These are phyloP conservation scores for Urochloa ruziziensis DNA, from an alignment of 176 grass and related monocot species.

Conservation along the genomic window DNA sequence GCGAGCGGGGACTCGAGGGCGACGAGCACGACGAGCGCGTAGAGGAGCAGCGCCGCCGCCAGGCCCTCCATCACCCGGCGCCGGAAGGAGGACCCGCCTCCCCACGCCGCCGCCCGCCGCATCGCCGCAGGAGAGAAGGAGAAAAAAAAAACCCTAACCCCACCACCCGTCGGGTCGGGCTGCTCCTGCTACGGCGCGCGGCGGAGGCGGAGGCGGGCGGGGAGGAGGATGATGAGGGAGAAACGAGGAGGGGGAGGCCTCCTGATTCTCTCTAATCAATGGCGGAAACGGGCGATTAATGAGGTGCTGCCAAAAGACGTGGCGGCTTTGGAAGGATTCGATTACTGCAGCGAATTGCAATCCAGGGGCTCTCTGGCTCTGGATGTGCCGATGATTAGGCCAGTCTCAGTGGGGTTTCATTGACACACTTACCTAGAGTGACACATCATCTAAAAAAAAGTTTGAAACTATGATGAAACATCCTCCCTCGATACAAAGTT, in stretches of 20 bases:
- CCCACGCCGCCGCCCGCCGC: conserved; percentile 12
- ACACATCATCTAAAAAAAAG: no score
- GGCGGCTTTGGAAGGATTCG: neutral
- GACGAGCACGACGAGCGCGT: conserved; percentile 38
- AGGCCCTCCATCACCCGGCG: conserved; percentile 33
- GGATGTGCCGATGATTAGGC: neutral
- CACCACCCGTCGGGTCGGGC: neutral
- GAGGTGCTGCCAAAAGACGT: neutral
- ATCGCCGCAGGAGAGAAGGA: neutral
- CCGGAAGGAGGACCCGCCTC: conserved; percentile 10
- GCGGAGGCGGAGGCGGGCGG: neutral
- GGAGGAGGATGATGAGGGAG: no score
- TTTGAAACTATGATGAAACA: no score
- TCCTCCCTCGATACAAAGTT: no score
- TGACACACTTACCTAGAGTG: no score
- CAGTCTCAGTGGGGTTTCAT: no score
- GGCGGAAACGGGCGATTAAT: neutral
- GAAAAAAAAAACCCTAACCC: neutral
- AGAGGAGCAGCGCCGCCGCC: conserved; percentile 33
- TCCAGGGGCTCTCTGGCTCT: neutral
- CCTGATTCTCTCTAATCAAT: neutral
- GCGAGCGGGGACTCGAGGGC: conserved; percentile 46
- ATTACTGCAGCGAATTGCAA: neutral
- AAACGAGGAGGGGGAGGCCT: neutral
- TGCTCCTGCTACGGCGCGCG: neutral